These are phyloP conservation scores for Melocanna baccifera DNA, from an alignment of 176 grass and related monocot genomes.

Conservation along the genomic window DNA sequence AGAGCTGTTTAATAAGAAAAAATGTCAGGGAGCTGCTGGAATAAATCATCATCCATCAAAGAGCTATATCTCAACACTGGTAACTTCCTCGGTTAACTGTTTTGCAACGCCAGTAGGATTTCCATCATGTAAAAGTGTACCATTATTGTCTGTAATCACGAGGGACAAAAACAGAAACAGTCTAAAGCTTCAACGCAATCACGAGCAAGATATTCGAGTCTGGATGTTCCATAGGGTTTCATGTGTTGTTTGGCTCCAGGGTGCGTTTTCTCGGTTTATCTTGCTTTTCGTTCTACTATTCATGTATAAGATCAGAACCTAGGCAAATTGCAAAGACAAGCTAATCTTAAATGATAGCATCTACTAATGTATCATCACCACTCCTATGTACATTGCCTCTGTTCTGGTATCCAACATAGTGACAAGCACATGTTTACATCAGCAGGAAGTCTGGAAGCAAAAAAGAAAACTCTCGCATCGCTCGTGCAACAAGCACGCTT, in stretches of 20 bases:
- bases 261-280: neutral
- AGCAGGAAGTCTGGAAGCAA: slow-evolving; percentile 5
- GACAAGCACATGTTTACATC: slow-evolving; percentile 36
- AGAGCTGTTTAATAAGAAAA: slow-evolving; percentile 20
- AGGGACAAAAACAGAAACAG: slow-evolving; percentile 36
- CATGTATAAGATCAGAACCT: neutral
- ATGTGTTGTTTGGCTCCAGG: neutral
- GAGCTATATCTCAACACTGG: slow-evolving; percentile 12
- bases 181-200: slow-evolving; percentile 33
- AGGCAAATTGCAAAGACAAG: neutral
- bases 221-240: slow-evolving; percentile 9
- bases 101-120: slow-evolving; percentile 43
- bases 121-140: slow-evolving; percentile 51
- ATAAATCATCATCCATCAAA: slow-evolving; percentile 27
- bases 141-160: slow-evolving; percentile 54
- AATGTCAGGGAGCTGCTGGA: slow-evolving; percentile 25
- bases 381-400: slow-evolving; percentile 26
- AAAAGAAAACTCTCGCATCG: neutral
- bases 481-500: neutral
- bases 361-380: neutral
- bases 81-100: slow-evolving; percentile 33
- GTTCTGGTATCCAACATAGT: slow-evolving; percentile 15
- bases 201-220: slow-evolving; percentile 24
- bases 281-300: neutral
- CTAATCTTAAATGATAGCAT: neutral